phyloP scores from a whole-genome alignment of 169 alveolate species.

The Cryptosporidium ryanae region DNA sequence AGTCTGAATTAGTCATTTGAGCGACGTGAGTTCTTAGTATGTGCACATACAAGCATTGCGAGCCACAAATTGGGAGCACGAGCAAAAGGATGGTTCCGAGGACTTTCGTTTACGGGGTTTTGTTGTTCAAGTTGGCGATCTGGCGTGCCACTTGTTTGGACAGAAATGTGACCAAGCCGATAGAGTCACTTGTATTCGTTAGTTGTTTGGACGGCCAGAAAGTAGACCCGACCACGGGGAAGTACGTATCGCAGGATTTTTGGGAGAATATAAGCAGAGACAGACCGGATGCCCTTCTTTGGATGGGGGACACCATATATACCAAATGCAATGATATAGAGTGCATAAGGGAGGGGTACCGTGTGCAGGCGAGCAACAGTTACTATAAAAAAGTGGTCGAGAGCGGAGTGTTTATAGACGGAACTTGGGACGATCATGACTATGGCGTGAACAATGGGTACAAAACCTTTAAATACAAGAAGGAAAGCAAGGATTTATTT shows the following conservation, averaged over 20 bases:
- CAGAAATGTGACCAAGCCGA: neutral
- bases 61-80: too few relatives aligned
- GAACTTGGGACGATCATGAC: slow-evolving; percentile 89
- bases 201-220: slow-evolving; percentile 69
- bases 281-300: slow-evolving; percentile 84
- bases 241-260: slow-evolving; percentile 44
- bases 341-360: slow-evolving; percentile 28
- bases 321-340: slow-evolving; percentile 38
- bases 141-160: neutral
- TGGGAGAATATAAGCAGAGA: slow-evolving; percentile 67
- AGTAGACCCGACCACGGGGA: neutral
- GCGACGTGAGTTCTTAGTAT: too few relatives aligned
- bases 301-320: slow-evolving; percentile 85
- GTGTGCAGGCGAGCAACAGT: slow-evolving; percentile 20
- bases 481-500: slow-evolving; percentile 77
- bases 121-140: neutral
- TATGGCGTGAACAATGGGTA: slow-evolving; percentile 87
- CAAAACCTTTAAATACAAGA: slow-evolving; percentile 76
- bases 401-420: slow-evolving; percentile 72
- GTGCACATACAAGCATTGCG: too few relatives aligned
- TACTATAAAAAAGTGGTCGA: slow-evolving; percentile 12
- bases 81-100: too few relatives aligned
- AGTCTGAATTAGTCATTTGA: too few relatives aligned
- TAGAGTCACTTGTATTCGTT: slow-evolving; percentile 49
- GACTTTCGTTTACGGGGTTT: neutral